Percentiles rank a stretch among this genome's conserved stretches.
Evolutionary conservation across 179 eudicot species (phyloP).

Genomic region (Heliamphora pulchella): DNA sequence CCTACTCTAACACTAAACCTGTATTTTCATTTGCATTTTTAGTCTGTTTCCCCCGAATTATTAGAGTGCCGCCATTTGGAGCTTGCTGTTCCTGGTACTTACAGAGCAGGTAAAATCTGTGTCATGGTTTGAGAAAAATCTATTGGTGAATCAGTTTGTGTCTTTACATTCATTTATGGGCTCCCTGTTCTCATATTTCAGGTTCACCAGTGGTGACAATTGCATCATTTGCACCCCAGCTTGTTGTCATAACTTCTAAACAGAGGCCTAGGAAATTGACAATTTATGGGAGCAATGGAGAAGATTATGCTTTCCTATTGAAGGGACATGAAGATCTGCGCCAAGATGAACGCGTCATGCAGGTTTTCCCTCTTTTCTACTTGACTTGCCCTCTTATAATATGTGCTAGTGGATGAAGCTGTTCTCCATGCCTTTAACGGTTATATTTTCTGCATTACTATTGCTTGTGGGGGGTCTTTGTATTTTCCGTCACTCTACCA

Average conservation of each 20-base stretch:
- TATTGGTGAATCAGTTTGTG: neutral
- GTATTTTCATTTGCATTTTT: constrained; percentile 19
- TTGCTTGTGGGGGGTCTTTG: neutral
- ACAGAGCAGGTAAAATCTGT: constrained; percentile 65
- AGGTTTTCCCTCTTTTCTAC: constrained; percentile 37
- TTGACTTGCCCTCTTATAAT: neutral
- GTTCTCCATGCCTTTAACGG: neutral
- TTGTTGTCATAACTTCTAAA: constrained; percentile 90
- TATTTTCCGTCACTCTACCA: neutral
- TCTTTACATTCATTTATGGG: neutral
- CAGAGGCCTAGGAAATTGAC: constrained; percentile 97
- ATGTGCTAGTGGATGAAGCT: constrained; percentile 1
- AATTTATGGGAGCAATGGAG: constrained; percentile 92
- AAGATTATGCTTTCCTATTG: constrained; percentile 87
- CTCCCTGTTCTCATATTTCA: constrained; percentile 23
- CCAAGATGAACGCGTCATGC: constrained; percentile 99
- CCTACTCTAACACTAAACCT: constrained; percentile 11
- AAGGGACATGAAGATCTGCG: constrained; percentile 99
- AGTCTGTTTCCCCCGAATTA: constrained; percentile 95
- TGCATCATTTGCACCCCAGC: constrained; percentile 83
- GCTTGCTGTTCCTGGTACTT: constrained; percentile 98
- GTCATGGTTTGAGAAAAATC: constrained; percentile 5
- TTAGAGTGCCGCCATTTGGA: constrained; percentile 75
- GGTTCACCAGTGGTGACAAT: constrained; percentile 90
- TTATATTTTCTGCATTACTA: neutral